phyloP scores from a whole-genome alignment of 208 protist genomes.

The Trypanosoma mega region DNA sequence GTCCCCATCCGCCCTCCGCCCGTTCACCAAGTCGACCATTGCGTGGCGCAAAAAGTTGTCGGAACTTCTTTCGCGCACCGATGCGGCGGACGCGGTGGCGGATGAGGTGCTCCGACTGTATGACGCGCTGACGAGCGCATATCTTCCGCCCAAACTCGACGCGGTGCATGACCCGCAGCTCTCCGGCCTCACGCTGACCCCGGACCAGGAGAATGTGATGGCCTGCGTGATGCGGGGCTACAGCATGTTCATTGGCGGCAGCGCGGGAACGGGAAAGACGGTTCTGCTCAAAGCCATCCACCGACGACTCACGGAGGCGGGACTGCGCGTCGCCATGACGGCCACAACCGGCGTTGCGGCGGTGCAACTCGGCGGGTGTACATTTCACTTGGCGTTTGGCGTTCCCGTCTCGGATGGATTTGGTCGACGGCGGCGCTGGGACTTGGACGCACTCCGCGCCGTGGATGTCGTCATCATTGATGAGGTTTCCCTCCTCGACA shows the following conservation, averaged over 20 bases:
- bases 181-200: conserved; percentile 44
- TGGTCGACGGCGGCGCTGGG: conserved; percentile 40
- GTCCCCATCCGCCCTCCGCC: conserved; percentile 22
- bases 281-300: conserved; percentile 84
- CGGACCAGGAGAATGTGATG: conserved; percentile 69
- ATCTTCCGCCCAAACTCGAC: conserved; percentile 80
- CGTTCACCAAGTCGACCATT: conserved; percentile 24
- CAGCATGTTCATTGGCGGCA: conserved; percentile 83
- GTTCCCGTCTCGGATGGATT: conserved; percentile 42
- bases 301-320: conserved; percentile 44
- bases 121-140: conserved; percentile 39
- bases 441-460: conserved; percentile 69
- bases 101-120: conserved; percentile 61
- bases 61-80: conserved; percentile 40
- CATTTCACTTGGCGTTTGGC: conserved; percentile 89
- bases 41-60: conserved; percentile 50
- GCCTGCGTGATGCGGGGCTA: conserved; percentile 62
- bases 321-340: conserved; percentile 85
- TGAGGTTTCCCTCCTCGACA: conserved; percentile 89
- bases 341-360: conserved; percentile 89
- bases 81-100: conserved; percentile 48
- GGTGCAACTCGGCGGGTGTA: conserved; percentile 89
- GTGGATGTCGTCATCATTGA: conserved; percentile 93
- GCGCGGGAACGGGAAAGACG: conserved; percentile 90
- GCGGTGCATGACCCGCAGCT: conserved; percentile 48